A percentile compares a stretch with the other conserved stretches of the same genome.
Evolutionary conservation across 2,329 filamentous ascomycete genomes (phyloP).

Genomic region (Raffaelea arxii): DNA sequence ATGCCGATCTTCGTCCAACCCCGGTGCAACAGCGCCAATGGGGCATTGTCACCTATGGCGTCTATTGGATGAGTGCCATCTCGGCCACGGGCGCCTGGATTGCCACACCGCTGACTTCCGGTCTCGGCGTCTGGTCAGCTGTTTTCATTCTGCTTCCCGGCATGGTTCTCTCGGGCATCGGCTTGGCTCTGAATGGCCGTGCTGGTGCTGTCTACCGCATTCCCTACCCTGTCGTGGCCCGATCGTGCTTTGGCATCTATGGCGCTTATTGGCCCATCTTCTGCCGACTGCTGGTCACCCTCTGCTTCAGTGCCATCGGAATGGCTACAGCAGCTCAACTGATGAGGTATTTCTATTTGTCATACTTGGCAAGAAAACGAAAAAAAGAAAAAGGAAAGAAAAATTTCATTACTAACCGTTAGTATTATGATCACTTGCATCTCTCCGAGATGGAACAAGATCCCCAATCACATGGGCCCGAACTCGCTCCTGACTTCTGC

Average conservation of each 20-base stretch:
- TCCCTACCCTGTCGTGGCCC: slow-evolving; percentile 1
- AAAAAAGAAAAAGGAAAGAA: background rate
- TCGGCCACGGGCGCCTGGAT: background rate
- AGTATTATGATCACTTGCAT: background rate
- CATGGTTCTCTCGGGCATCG: background rate
- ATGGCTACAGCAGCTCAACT: background rate
- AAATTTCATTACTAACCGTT: slow-evolving; percentile 8
- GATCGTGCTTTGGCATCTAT: slow-evolving; percentile 1
- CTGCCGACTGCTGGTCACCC: background rate
- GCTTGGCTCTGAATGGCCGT: background rate
- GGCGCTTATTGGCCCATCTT: slow-evolving; percentile 4
- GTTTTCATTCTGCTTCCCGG: background rate
- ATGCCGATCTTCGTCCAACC: background rate
- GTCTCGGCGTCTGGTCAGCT: background rate
- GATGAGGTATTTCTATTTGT: background rate
- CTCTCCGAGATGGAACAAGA: slow-evolving; percentile 8
- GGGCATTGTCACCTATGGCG: background rate
- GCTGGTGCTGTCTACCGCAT: slow-evolving; percentile 1
- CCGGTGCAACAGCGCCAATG: background rate
- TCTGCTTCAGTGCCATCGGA: background rate
- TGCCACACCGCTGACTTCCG: background rate
- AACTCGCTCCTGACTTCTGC: slow-evolving; percentile 2
- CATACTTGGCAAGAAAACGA: no score
- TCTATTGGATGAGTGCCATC: slow-evolving; percentile 1
- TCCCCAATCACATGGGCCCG: slow-evolving; percentile 19